These are phyloP conservation scores for Trichoderma sp. DNA, from an alignment of 2,329 filamentous ascomycete species.

Conservation along the genomic window DNA sequence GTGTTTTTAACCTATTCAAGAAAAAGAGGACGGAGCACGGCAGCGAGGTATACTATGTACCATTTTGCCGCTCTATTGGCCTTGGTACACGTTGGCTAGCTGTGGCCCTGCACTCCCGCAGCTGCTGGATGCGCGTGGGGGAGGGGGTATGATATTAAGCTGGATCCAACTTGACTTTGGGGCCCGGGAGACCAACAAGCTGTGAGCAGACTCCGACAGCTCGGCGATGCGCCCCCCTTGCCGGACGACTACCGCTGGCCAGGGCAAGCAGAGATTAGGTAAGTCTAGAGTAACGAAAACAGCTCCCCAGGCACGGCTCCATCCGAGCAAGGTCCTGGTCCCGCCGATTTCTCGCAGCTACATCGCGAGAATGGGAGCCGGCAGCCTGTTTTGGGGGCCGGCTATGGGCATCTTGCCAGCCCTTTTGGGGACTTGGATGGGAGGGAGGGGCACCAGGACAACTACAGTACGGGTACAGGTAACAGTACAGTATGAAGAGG, in stretches of 20 bases:
- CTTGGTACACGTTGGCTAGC: conserved; percentile 15
- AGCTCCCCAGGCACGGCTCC: conserved; percentile 12
- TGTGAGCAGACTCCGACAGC: conserved; percentile 7
- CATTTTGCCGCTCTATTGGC: conserved; percentile 13
- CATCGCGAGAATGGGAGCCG: conserved; percentile 6
- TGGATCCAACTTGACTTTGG: conserved; percentile 20
- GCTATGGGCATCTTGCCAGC: conserved; percentile 5
- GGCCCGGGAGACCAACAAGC: conserved; percentile 10
- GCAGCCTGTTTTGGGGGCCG: conserved; percentile 12
- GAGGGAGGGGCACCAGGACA: background rate
- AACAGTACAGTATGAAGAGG: background rate
- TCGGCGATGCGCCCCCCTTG: conserved; percentile 14
- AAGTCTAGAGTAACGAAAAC: conserved; percentile 23
- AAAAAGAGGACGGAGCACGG: conserved; percentile 12
- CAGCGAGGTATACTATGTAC: conserved; percentile 8
- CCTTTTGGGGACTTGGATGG: background rate
- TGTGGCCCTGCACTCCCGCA: conserved; percentile 18
- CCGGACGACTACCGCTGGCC: conserved; percentile 12
- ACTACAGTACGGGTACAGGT: background rate
- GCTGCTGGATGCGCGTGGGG: conserved; percentile 19
- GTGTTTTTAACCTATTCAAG: conserved; percentile 21
- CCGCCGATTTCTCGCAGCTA: conserved; percentile 9
- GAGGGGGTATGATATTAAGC: conserved; percentile 16
- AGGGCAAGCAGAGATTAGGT: conserved; percentile 19
- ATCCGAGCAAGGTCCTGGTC: conserved; percentile 12